phyloP scores from a whole-genome alignment of 192 early-diverging fungal species.

The Podila minutissima region DNA sequence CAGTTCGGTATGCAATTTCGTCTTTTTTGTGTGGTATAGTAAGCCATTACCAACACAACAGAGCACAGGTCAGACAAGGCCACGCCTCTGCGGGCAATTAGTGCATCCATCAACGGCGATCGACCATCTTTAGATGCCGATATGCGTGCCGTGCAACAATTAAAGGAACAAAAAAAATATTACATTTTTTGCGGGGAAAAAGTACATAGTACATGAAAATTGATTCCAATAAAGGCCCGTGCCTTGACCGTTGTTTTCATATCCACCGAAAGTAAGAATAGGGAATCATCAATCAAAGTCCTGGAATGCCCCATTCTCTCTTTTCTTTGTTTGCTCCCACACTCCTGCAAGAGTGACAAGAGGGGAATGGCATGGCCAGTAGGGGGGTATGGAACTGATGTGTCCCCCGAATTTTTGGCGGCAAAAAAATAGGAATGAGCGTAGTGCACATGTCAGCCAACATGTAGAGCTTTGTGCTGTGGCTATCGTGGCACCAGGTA shows the following conservation, averaged over 20 bases:
- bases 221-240: background rate
- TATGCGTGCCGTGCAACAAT: background rate
- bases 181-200: background rate
- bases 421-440: too few species aligned
- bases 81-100: background rate
- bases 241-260: slow-evolving; percentile 2
- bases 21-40: background rate
- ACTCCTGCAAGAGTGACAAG: too few species aligned
- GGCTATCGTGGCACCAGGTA: too few species aligned
- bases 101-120: background rate
- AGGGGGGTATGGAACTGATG: too few species aligned
- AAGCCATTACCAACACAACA: too few species aligned
- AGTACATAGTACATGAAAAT: background rate
- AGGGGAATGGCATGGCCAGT: too few species aligned
- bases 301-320: background rate
- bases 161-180: background rate
- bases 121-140: background rate
- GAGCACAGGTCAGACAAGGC: too few species aligned
- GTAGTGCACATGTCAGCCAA: too few species aligned
- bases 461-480: too few species aligned
- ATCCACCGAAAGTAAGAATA: slow-evolving; percentile 9
- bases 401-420: too few species aligned
- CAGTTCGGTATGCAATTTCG: slow-evolving; percentile 4
- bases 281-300: background rate
- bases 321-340: too few species aligned